phyloP scores from a whole-genome alignment of 2,329 filamentous ascomycete genomes.

The Verticillium nonalfalfae region DNA sequence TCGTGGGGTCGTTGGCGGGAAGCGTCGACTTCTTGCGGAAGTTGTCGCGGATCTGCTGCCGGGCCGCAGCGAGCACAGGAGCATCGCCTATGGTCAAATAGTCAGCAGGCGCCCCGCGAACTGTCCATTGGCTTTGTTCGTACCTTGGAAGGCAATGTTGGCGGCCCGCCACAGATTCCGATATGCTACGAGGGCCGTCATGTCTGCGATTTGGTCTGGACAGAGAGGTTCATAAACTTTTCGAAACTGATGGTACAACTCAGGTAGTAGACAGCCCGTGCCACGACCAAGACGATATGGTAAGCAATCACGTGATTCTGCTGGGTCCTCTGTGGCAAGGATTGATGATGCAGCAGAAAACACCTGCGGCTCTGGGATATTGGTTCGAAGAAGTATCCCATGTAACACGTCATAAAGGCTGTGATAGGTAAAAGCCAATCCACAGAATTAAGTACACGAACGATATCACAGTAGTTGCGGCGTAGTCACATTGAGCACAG shows the following conservation, averaged over 20 bases:
- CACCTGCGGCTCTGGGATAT: too few species aligned
- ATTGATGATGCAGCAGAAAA: too few species aligned
- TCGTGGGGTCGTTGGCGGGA: slow-evolving; percentile 49
- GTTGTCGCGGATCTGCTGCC: slow-evolving; percentile 61
- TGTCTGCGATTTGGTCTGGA: slow-evolving; percentile 3
- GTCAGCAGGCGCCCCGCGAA: background rate
- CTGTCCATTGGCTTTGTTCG: background rate
- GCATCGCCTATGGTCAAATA: slow-evolving; percentile 54
- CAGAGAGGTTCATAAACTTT: background rate
- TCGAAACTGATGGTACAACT: background rate
- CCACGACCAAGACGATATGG: background rate
- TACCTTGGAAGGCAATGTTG: slow-evolving; percentile 78
- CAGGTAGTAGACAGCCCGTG: background rate
- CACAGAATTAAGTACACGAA: too few species aligned
- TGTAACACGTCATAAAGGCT: too few species aligned
- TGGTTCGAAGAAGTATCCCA: too few species aligned
- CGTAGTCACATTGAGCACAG: too few species aligned
- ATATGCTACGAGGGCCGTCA: slow-evolving; percentile 71
- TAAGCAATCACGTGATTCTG: background rate
- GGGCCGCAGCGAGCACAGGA: slow-evolving; percentile 62
- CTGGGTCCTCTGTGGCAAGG: background rate
- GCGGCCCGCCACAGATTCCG: slow-evolving; percentile 75
- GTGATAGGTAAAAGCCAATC: too few species aligned
- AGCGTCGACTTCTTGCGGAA: slow-evolving; percentile 66
- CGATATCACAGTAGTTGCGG: too few species aligned